A percentile compares a stretch with the other conserved stretches of the same genome.
phyloP scores from a whole-genome alignment of 768 basidiomycete species.

The Podaxis sp. region DNA sequence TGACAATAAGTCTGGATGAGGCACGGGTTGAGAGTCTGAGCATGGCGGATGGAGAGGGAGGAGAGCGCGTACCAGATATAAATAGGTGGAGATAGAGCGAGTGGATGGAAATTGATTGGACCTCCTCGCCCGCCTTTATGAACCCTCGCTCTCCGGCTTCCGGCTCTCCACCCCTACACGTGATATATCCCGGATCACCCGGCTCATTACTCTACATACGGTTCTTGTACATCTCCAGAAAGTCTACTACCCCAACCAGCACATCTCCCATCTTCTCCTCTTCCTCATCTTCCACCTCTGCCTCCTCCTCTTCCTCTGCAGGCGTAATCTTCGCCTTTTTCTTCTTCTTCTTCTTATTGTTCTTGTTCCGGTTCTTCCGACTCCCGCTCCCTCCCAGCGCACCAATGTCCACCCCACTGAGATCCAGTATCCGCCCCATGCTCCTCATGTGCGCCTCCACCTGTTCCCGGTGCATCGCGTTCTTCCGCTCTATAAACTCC shows the following conservation, averaged over 20 bases:
- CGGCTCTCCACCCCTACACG: conserved; percentile 1
- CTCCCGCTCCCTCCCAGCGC: neutral
- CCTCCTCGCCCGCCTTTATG: neutral
- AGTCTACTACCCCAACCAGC: conserved; percentile 12
- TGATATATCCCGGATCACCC: conserved; percentile 12
- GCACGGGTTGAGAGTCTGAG: conserved; percentile 1
- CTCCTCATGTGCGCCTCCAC: conserved; percentile 16
- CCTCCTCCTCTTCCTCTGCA: neutral
- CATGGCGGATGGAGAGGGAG: neutral
- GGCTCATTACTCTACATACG: conserved; percentile 6
- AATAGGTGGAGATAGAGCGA: conserved; percentile 15
- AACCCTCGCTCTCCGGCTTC: neutral
- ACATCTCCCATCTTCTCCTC: conserved; percentile 12
- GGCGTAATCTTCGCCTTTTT: neutral
- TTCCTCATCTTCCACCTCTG: conserved; percentile 2
- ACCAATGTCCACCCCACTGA: conserved; percentile 14
- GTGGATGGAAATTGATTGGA: neutral
- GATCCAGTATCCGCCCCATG: conserved; percentile 11
- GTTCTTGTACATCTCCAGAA: conserved; percentile 14
- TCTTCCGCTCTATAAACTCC: conserved; percentile 17
- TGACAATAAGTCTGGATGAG: neutral
- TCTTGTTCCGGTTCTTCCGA: conserved; percentile 9
- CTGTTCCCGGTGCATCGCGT: conserved; percentile 15
- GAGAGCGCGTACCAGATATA: conserved; percentile 8
- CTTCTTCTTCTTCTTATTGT: conserved; percentile 15